These are phyloP conservation scores for Dothideomycetidae sp. DNA, from an alignment of 2,329 filamentous ascomycete species.

Conservation along the genomic window DNA sequence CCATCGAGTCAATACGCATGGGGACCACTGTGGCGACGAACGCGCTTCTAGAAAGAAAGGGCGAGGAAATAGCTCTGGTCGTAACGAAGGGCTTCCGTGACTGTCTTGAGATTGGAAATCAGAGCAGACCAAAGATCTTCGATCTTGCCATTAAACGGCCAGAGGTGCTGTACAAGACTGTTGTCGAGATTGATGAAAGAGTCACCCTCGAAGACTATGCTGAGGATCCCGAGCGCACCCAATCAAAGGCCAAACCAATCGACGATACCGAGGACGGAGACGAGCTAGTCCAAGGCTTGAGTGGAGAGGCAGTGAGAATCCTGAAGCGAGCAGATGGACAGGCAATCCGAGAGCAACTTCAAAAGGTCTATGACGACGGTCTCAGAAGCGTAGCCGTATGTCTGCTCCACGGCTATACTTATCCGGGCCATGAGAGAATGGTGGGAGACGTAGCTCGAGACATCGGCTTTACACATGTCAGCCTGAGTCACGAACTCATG, in stretches of 20 bases:
- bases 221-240: constrained; percentile 59
- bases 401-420: constrained; percentile 86
- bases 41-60: constrained; percentile 77
- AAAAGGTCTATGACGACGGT: constrained; percentile 53
- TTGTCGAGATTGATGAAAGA: constrained; percentile 81
- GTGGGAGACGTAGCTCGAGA: constrained; percentile 63
- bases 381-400: constrained; percentile 78
- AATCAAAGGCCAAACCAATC: constrained; percentile 41
- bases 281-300: constrained; percentile 55
- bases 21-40: constrained; percentile 92
- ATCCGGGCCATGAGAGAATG: constrained; percentile 68
- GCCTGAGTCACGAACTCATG: constrained; percentile 67
- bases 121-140: constrained; percentile 79
- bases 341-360: constrained; percentile 44
- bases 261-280: constrained; percentile 31
- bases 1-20: constrained; percentile 88
- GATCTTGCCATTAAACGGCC: constrained; percentile 78
- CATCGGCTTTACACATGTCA: constrained; percentile 73
- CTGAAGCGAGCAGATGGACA: constrained; percentile 46
- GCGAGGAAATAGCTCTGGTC: constrained; percentile 74
- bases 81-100: constrained; percentile 82
- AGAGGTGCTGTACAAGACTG: constrained; percentile 69
- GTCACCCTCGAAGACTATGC: constrained; percentile 87
- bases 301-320: constrained; percentile 60
- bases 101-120: constrained; percentile 78